phyloP scores from a whole-genome alignment of 2,329 filamentous ascomycete species.

The Trichoderma sp. region DNA sequence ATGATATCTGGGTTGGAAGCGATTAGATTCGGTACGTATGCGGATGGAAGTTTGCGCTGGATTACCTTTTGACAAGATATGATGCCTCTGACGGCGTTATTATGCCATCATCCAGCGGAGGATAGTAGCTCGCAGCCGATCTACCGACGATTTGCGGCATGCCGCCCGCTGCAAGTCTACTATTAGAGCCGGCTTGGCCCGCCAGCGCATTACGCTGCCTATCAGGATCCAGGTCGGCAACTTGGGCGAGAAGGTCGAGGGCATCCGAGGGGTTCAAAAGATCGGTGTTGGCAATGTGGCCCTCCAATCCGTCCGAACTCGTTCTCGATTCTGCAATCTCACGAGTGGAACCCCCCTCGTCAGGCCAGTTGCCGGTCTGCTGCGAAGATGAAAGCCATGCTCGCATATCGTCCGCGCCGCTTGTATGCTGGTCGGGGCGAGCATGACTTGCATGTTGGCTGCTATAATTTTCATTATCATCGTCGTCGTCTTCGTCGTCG shows the following conservation, averaged over 20 bases:
- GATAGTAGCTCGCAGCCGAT: not conserved
- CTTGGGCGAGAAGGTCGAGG: conserved; percentile 7
- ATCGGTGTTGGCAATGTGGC: conserved; percentile 12
- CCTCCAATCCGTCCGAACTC: conserved; percentile 7
- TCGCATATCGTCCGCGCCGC: conserved; percentile 1
- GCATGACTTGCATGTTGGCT: not conserved
- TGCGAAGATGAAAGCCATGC: conserved; percentile 4
- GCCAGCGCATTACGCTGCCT: not conserved
- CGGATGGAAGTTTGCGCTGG: not conserved
- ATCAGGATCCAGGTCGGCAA: conserved; percentile 13
- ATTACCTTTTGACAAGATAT: not conserved
- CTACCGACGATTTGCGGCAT: not conserved
- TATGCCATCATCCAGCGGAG: not conserved
- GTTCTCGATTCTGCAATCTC: conserved; percentile 6
- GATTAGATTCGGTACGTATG: not conserved
- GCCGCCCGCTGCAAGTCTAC: not conserved
- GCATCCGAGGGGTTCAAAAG: conserved; percentile 12
- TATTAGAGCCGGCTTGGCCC: not conserved
- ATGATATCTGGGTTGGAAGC: not conserved
- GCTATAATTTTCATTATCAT: not conserved
- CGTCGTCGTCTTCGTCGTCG: conserved; percentile 2
- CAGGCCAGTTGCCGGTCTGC: conserved; percentile 11
- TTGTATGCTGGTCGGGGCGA: conserved; percentile 5
- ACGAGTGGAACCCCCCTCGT: conserved; percentile 8
- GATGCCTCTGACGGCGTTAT: not conserved